phyloP scores from a whole-genome alignment of 2,329 filamentous ascomycete genomes.

The Magnaporthiopsis rhizophila region DNA sequence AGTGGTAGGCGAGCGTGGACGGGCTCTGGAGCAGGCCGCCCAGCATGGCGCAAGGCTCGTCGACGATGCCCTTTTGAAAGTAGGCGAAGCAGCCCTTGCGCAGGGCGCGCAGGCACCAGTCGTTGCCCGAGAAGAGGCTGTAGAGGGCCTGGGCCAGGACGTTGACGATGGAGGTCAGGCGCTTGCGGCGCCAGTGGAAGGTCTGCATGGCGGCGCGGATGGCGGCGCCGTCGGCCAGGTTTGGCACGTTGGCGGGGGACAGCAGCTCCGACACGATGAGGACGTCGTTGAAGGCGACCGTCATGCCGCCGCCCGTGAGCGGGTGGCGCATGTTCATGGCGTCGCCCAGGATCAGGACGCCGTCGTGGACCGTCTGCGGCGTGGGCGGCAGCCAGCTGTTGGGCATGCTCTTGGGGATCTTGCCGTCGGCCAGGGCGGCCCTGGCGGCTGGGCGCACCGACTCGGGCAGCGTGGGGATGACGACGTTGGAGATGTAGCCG shows the following conservation, averaged over 20 bases:
- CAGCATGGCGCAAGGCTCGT: slow-evolving; percentile 74
- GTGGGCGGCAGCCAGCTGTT: slow-evolving; percentile 86
- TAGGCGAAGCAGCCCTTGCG: slow-evolving; percentile 90
- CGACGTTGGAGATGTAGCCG: slow-evolving; percentile 66
- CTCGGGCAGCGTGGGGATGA: slow-evolving; percentile 69
- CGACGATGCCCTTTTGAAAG: slow-evolving; percentile 69
- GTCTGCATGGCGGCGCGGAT: slow-evolving; percentile 61
- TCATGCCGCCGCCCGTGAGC: slow-evolving; percentile 95
- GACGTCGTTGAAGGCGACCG: slow-evolving; percentile 90
- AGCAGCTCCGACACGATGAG: slow-evolving; percentile 69
- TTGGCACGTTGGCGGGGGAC: slow-evolving; percentile 57
- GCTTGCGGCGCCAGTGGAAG: slow-evolving; percentile 86
- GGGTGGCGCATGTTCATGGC: slow-evolving; percentile 99
- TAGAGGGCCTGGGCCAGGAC: slow-evolving; percentile 96
- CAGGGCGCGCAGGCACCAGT: slow-evolving; percentile 66
- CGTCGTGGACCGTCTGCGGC: slow-evolving; percentile 49
- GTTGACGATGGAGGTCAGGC: slow-evolving; percentile 81
- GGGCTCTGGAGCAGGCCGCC: slow-evolving; percentile 75
- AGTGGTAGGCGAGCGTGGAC: slow-evolving; percentile 76
- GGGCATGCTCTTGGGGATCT: slow-evolving; percentile 78
- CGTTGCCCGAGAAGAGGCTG: slow-evolving; percentile 79
- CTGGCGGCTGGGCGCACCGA: slow-evolving; percentile 65
- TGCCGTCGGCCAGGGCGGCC: slow-evolving; percentile 68
- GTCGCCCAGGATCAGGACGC: slow-evolving; percentile 79
- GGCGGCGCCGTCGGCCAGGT: slow-evolving; percentile 56